Evolutionary conservation across 768 basidiomycete genomes (phyloP), one percentile per base, ranked within the genome.

Genomic region (Russula dissimulans): DNA sequence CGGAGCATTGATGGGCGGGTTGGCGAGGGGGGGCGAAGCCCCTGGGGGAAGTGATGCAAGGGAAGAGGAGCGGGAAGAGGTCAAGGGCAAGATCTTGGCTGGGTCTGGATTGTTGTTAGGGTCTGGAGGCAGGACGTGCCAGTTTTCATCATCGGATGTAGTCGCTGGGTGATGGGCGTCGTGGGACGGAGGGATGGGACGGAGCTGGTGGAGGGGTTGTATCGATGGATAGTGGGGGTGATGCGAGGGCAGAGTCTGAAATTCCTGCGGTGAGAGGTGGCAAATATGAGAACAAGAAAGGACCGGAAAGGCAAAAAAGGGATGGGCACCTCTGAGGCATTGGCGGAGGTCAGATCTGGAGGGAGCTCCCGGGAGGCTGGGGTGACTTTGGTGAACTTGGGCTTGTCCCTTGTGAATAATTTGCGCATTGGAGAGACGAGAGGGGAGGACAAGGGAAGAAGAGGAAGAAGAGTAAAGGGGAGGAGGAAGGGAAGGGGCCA

Each of bases 341-440:
- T 66, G 65, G 69, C 54, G 46, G 57, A 49, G 63, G 66, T 62
- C 70, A 74, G 62, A 68, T 75, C 60, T 67, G 67, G 56, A 60
- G 61, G 42, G 65, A 68, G 45, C 51, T 65, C 59, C 70, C 70
- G 57, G 61, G 65, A 26, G 53, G 67, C 64, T 54, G 67, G 48
- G 62, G 69, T 18, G 61, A 69, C 66, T 56, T 70, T 75, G 9
- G 73, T 57, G 31, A 68, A 59, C 69, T 78, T 81, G 57, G 68
- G 64, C 66, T 81, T 84, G 68, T 76, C 77, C 55, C 78, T 73
- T 29, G 75, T 74, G 59, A 86, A 85, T 45, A 86, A 71, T 73
- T 79, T 84, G 75, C 80, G 84, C 83, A 84, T 85, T 41, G 67
- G 51, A 45, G 18, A 32, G 12, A 54, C 36, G 29, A 53, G 42